Evolutionary conservation across 441 rosid genomes (phyloP).

Genomic region (Codiaeum variegatum): DNA sequence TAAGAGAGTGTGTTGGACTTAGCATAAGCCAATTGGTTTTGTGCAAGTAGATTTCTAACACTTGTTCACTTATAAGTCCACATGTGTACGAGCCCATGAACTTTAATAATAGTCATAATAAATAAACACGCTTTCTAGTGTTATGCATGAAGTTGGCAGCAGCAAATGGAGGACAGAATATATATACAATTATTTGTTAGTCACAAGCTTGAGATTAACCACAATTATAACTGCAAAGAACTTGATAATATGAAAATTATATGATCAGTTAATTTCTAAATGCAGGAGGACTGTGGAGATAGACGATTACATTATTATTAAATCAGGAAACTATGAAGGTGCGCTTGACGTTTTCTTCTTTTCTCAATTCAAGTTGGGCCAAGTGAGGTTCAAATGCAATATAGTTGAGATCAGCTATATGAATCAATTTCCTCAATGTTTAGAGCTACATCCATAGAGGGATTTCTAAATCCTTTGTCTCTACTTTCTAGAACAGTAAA

Average conservation of each 20-base stretch:
- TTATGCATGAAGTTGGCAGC: slow-evolving; percentile 2
- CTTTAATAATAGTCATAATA: not conserved
- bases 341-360: not conserved
- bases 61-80: no score
- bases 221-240: not conserved
- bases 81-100: no score
- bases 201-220: not conserved
- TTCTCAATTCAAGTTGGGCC: not conserved
- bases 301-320: not conserved
- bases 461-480: not conserved
- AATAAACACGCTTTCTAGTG: not conserved
- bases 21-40: no score
- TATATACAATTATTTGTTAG: not conserved
- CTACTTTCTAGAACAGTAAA: not conserved
- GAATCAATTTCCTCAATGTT: not conserved
- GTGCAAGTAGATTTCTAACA: no score
- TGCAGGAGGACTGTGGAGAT: not conserved
- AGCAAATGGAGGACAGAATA: not conserved
- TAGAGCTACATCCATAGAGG: not conserved
- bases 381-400: not conserved
- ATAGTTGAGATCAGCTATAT: not conserved
- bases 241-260: not conserved
- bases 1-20: no score
- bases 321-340: not conserved
- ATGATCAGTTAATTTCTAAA: not conserved